Evolutionary conservation across 192 early-diverging fungal genomes (phyloP), one percentile per base, ranked within the genome.

Genomic region (Umbelopsis isabellina): DNA sequence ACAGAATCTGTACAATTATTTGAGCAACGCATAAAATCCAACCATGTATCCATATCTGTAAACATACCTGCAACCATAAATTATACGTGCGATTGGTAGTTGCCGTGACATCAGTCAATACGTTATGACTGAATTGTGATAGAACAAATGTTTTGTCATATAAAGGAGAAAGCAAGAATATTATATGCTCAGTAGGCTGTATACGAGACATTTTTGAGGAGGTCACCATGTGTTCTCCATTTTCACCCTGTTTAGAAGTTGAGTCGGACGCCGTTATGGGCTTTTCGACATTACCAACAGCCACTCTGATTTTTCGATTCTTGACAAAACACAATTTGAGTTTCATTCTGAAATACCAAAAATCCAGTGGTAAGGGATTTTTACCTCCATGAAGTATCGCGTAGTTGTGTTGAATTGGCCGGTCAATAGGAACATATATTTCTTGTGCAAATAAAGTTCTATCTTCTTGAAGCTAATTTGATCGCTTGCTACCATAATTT

Each of bases 41-140:
- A 30, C 2, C 10, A 12, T 13, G 13, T 61, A n/a, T 37, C 49
- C 18, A n/a, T 61, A 25, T 12, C 27, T 30, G 1, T 11, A 3
- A 61, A n/a, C 12, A 53, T 2, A 75, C 53, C 23, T 75, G 66
- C 35, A 75, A 49, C 74, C 74, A 75, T 1, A 75, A 27, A 25
- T 33, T 50, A 6, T 46, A 69, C 3, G 7, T 3, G 0, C 50
- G 13, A 33, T 46, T 67, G 20, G 20, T 7, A 12, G 10, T 27
- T 47, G 11, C 27, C 3, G 23, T 8, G 1, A 71, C 7, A 33
- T 68, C 27, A 4, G 53, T 25, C 7, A 74, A n/a, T 27, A 25
- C 16, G 16, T 69, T 47, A 4, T 20, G 13, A n/a, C 55, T 35
- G n/a, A 75, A 75, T 8, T 70, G 49, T 37, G 44, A 23, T 30